Base-by-base conservation (phyloP, 495 filamentous ascomycete genomes). In the Hapsidospora chrysogenum region DNA sequence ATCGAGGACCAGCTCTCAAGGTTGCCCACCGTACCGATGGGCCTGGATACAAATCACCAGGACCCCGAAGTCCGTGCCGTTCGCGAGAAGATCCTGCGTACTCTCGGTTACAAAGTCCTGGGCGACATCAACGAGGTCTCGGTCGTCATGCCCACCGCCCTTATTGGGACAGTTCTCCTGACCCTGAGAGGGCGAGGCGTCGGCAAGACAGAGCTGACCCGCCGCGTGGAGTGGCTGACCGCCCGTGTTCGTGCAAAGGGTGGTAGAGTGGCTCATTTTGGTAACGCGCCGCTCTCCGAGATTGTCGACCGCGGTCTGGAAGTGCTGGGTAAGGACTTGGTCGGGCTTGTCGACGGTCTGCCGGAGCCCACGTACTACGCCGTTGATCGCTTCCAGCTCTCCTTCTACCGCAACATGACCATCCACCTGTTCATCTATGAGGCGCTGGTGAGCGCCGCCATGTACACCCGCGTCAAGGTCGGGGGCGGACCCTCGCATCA, bases 341-440 rank as follows among this genome's bases (percentile, higher is more conserved):
- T 97, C 1, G 85, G 85, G 4, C 56, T 75, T 1, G 70, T 92
- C 1, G 63, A 75, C 29, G 84, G 76, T 2, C 56, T 97, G 10
- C 76, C 75, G 0, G 89, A 97, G 49, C 77, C 79, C 9, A 94
- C 86, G 0, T 95, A 80, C 50, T 92, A 80, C 45, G 87, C 89
- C 2, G 84, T 94, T 18, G 89, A 97, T 53, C 71, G 86, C 33
- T 97, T 97, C 59, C 87, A 96, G 47, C 70, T 97, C 7, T 89
- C 81, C 1, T 97, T 96, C 56, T 97, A 96, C 53, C 76, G 89
- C 28, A 97, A 97, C 53, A 95, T 95, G 87, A 92, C 85, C 1
- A 97, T 97, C 35, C 89, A 97, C 49, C 71, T 97, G 2, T 97
- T 97, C 52, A 86, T 96, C 35, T 77, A 80, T 1, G 84, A 95